Conservation (phyloP, 2,329 filamentous ascomycete genomes). For the Didymellaceae sp. region DNA sequence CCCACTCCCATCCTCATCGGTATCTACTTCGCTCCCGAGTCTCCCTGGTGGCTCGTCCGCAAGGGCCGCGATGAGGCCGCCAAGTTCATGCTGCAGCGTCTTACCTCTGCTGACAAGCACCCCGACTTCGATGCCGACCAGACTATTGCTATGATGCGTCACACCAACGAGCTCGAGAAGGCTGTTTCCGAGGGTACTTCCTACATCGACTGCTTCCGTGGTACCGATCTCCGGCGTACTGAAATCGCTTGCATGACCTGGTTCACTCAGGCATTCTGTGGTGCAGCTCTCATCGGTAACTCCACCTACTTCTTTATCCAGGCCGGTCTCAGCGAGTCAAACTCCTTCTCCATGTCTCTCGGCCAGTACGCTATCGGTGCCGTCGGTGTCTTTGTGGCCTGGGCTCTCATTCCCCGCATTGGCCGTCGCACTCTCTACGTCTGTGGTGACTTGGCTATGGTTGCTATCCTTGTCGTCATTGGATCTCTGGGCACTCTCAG, state of each 20-base stretch:
- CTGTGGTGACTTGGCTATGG: conserved; percentile 64
- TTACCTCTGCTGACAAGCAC: conserved; percentile 60
- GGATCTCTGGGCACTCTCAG: conserved; percentile 74
- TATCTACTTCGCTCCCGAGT: conserved; percentile 72
- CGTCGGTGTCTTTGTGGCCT: conserved; percentile 74
- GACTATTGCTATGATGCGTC: conserved; percentile 88
- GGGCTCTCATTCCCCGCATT: conserved; percentile 77
- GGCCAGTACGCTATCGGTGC: conserved; percentile 66
- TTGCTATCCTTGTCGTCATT: conserved; percentile 75
- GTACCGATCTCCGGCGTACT: conserved; percentile 79
- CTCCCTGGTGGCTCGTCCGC: conserved; percentile 76
- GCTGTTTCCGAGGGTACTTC: conserved; percentile 69
- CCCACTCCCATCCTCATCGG: conserved; percentile 71
- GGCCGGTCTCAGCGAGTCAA: conserved; percentile 53
- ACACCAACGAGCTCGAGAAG: conserved; percentile 82
- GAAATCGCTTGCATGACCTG: conserved; percentile 66
- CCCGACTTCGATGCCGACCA: conserved; percentile 52
- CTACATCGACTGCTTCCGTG: conserved; percentile 85
- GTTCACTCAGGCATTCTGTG: conserved; percentile 54
- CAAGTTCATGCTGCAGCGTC: conserved; percentile 67
- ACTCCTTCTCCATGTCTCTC: conserved; percentile 54
- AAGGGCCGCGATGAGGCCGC: conserved; percentile 69
- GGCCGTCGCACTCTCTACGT: conserved; percentile 79
- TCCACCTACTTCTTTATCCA: conserved; percentile 57
- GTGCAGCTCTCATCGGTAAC: conserved; percentile 44